Base-by-base conservation (phyloP, 2,329 filamentous ascomycete species). In the Ilyonectria robusta region DNA sequence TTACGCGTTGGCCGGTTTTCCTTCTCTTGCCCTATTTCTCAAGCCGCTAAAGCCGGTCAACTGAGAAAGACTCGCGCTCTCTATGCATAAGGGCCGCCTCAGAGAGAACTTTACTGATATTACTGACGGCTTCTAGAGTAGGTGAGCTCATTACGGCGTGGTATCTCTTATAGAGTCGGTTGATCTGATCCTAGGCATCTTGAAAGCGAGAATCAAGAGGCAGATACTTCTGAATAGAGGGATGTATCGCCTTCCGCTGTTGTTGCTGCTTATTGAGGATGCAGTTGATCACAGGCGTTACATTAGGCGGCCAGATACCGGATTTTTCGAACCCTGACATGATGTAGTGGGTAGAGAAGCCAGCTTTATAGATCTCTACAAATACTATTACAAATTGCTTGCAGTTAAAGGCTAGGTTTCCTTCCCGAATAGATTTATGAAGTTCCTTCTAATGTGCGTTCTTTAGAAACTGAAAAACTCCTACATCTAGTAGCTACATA, bases 141-240 rank as follows among this genome's bases (percentile, higher is more conserved):
- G 53, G 53, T 37, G 37, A 56, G 53, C 53, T 56, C 21, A 56
- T 56, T 11, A 56, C 37, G 15, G 40, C 21, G 17, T 56, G 37
- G 51, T 55, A 55, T 55, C 51, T 33, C 31, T 55, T 17, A 55
- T 55, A 55, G 35, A 55, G 31, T 19, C 33, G n/a, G 31, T 42
- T 55, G n/a, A 55, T 55, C 51, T 55, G 33, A 23, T 55, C 51
- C 33, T 55, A 19, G 21, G 51, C 51, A 55, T 55, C 51, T 21
- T 55, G 51, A 23, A 55, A 55, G 17, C 33, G 51, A 37, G 51
- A 37, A 17, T 55, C 33, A 21, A 55, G 19, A 21, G 51, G 51
- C 31, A 55, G n/a, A 17, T 26, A n/a, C 21, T 44, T 37, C n/a
- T 40, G 53, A 29, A 56, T 55, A 37, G 51, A 55, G 9, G 33